Percentiles rank a stretch among this genome's conserved stretches.
Conservation (phyloP, 176 grass and related monocot genomes). For the Oryza coarctata region DNA sequence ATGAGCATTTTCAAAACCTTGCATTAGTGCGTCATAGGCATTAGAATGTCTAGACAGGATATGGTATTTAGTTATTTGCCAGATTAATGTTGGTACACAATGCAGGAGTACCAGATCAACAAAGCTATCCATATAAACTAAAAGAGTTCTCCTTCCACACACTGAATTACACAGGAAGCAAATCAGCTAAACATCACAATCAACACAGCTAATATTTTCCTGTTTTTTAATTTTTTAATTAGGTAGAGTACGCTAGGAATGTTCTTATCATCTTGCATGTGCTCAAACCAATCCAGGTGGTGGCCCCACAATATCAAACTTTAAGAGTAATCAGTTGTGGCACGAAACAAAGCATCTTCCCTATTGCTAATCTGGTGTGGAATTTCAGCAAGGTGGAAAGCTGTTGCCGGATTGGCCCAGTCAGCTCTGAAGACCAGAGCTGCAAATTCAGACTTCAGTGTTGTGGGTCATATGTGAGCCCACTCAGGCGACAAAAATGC, state of each 20-base stretch:
- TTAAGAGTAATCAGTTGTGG: not conserved
- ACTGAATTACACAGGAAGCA: constrained; percentile 26
- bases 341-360: not conserved
- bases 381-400: constrained; percentile 35
- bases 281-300: constrained; percentile 21
- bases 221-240: not conserved
- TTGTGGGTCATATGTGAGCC: not conserved
- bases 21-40: not conserved
- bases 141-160: constrained; percentile 1
- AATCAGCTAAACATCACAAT: constrained; percentile 35
- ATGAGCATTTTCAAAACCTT: not conserved
- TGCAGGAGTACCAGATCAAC: not conserved
- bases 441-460: constrained; percentile 31
- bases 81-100: constrained; percentile 14
- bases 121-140: not conserved
- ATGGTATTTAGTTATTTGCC: not conserved
- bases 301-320: not conserved
- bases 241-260: constrained; percentile 5
- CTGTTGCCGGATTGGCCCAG: constrained; percentile 3
- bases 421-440: constrained; percentile 32
- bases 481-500: not conserved
- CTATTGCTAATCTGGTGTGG: constrained; percentile 5
- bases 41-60: not conserved
- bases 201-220: not conserved
- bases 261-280: constrained; percentile 31